Evolutionary conservation across 352 stramenopile species (phyloP).

Genomic region (Plasmopara halstedii): DNA sequence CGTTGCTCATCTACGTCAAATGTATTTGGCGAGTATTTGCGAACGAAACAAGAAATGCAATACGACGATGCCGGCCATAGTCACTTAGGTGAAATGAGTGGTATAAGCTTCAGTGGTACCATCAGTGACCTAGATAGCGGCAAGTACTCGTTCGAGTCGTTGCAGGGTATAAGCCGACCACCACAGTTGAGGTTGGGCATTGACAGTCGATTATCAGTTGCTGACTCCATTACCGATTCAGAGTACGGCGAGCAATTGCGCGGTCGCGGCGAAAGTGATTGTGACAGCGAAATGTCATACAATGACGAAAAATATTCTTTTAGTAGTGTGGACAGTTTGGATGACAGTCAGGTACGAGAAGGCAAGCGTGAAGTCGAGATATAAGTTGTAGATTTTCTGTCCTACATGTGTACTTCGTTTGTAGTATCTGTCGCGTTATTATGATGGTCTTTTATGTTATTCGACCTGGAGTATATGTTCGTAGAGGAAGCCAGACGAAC

Average conservation of each 20-base stretch:
- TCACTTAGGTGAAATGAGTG: conserved; percentile 23
- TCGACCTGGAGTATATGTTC: too few species aligned
- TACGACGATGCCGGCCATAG: conserved; percentile 33
- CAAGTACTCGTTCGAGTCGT: conserved; percentile 53
- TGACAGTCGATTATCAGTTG: conserved; percentile 26
- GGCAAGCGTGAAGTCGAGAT: conserved; percentile 63
- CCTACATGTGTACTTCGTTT: conserved; percentile 3
- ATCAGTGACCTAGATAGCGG: conserved; percentile 56
- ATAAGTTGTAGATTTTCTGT: conserved; percentile 19
- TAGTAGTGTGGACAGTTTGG: conserved; percentile 34
- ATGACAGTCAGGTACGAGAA: conserved; percentile 29
- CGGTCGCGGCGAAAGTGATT: conserved; percentile 51
- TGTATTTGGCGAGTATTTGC: conserved; percentile 66
- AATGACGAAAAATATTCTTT: conserved; percentile 80
- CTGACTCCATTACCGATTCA: conserved; percentile 49
- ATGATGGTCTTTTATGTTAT: not conserved
- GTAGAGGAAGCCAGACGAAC: conserved; percentile 14
- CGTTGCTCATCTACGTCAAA: conserved; percentile 48
- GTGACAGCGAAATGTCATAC: conserved; percentile 75
- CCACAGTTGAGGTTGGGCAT: conserved; percentile 12
- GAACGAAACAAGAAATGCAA: conserved; percentile 75
- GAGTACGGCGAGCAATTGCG: conserved; percentile 52
- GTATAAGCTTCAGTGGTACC: conserved; percentile 33
- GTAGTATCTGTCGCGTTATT: conserved; percentile 8
- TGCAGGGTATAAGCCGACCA: conserved; percentile 20